Evolutionary conservation across 2,329 filamentous ascomycete genomes (phyloP).

Genomic region (Endothia cerciana): DNA sequence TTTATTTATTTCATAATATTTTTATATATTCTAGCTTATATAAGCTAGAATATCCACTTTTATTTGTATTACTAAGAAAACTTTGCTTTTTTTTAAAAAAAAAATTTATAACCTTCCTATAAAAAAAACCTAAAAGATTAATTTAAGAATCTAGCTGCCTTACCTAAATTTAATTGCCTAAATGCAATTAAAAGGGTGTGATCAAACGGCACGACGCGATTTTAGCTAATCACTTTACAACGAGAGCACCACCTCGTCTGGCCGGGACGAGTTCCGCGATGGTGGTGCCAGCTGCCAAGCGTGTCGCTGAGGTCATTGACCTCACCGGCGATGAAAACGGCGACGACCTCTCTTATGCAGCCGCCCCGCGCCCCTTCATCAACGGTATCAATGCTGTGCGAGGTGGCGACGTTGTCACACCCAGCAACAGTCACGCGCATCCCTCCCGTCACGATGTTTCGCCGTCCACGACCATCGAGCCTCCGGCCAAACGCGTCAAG

Average conservation of each 20-base stretch:
- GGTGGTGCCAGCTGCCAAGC: neutral
- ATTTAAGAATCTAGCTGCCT: neutral
- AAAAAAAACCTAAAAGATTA: neutral
- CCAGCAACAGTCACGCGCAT: neutral
- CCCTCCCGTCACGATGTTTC: neutral
- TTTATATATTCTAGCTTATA: neutral
- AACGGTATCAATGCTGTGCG: neutral
- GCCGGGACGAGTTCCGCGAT: neutral
- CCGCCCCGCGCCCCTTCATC: neutral
- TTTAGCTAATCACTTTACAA: constrained; percentile 1
- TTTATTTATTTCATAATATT: no score
- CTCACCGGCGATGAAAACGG: constrained; percentile 34
- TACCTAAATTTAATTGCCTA: neutral
- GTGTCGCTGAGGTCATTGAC: constrained; percentile 34
- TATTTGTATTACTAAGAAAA: neutral
- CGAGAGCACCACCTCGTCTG: constrained; percentile 5
- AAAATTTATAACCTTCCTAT: neutral
- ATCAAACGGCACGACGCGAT: neutral
- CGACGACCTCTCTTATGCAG: constrained; percentile 5
- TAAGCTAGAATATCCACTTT: no score
- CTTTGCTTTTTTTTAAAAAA: neutral
- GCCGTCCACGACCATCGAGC: neutral
- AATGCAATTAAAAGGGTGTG: neutral
- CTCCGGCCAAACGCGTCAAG: constrained; percentile 21
- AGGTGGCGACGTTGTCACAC: neutral